Base-by-base conservation (phyloP, 1,139 yeast species). In the Trichomonascaceae sp. region DNA sequence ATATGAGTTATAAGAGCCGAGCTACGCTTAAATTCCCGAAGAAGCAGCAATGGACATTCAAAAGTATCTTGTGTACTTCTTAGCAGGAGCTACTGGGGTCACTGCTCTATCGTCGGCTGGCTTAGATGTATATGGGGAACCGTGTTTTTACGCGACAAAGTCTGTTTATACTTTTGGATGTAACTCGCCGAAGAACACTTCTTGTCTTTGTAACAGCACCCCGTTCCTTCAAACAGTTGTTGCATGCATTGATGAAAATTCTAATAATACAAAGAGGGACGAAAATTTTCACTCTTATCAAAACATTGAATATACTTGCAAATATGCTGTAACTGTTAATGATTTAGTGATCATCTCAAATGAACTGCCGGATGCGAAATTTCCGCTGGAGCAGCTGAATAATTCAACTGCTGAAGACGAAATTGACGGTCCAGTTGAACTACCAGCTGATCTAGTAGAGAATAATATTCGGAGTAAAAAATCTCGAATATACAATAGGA, bases 211-310 rank as follows among this genome's bases (percentile, higher is more conserved):
- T 38, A 22, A 27, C 3, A 47, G 38, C 3, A 38, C 49, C 8
- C 52, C 55, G 6, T 57, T 51, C 47, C 45, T 57, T 20, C 51
- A 55, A 38, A 56, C 59, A 5, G 57, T 52, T 6, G 54, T 54
- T 1, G 49, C 45, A 45, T 58, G 61, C 48, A 50, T 58, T 27
- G 56, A 51, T 36, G 44, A 53, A 4, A 39, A 50, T 22, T 50
- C 55, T 18, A 43, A 41, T 8, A 52, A 24, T 17, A 32, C 15
- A 7, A 49, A 45, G 7, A 12, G 30, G 22, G 48, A 47, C 3
- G 50, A 13, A 38, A 38, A 24, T 30, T 20, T 20, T 44, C 32
- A 44, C 13, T 45, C 51, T n/a, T 49, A 49, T 36, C 41, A 49
- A 18, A 49, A 38, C 17, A 38, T 38, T 12, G 48, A 22, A 45